Conservation (phyloP, 805 yeast species). For the Clavispora asparagi region DNA sequence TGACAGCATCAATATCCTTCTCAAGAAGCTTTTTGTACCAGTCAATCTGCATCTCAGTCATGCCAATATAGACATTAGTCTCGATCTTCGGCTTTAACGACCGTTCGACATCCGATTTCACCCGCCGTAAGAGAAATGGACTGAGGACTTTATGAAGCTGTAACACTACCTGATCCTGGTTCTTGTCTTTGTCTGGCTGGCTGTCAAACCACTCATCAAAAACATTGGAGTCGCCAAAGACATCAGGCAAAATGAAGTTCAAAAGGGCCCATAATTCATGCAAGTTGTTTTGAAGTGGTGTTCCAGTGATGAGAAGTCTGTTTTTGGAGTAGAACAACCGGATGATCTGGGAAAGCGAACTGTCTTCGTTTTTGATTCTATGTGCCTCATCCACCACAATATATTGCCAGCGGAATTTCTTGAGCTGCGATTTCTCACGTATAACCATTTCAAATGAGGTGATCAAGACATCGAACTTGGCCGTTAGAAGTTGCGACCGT, state of each 20-base stretch:
- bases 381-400: constrained; percentile 95
- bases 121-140: constrained; percentile 85
- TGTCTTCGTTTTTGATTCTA: constrained; percentile 91
- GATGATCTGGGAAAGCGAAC: constrained; percentile 87
- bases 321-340: constrained; percentile 81
- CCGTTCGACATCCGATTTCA: constrained; percentile 89
- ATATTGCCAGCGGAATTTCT: constrained; percentile 88
- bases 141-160: constrained; percentile 83
- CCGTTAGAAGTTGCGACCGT: constrained; percentile 52
- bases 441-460: constrained; percentile 93
- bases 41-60: constrained; percentile 90
- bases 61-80: constrained; percentile 82
- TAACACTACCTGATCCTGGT: constrained; percentile 77
- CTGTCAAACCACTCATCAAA: constrained; percentile 91
- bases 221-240: constrained; percentile 83
- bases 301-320: constrained; percentile 86
- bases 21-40: constrained; percentile 90
- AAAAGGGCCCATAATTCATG: constrained; percentile 96
- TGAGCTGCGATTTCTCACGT: constrained; percentile 75
- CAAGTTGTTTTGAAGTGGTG: constrained; percentile 89
- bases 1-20: constrained; percentile 93
- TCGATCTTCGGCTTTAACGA: constrained; percentile 88
- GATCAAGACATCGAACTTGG: constrained; percentile 83
- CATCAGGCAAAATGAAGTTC: constrained; percentile 88
- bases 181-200: constrained; percentile 32